Percentiles rank a stretch among this genome's conserved stretches.
Conservation (phyloP, 352 stramenopile genomes). For the Globisporangium spiculum region DNA sequence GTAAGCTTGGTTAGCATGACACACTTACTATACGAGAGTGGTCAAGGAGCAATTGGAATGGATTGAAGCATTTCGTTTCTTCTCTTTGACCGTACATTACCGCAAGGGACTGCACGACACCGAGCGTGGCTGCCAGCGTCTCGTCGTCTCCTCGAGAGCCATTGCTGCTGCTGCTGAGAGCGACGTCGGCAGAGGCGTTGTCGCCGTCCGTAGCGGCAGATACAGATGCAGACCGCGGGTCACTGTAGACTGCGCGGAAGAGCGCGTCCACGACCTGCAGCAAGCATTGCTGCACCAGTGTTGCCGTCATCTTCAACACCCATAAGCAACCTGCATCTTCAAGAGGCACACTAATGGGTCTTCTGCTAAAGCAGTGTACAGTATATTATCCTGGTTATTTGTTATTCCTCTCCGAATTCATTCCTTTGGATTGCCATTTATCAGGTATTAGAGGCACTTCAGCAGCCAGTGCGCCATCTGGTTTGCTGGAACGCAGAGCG, state of each 20-base stretch:
- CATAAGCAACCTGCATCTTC: background rate
- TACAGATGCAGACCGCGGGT: background rate
- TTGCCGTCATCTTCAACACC: background rate
- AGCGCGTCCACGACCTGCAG: slow-evolving; percentile 13
- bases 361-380: background rate
- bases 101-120: slow-evolving; percentile 5
- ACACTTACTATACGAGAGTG: background rate
- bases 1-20: background rate
- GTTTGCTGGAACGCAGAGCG: background rate
- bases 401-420: background rate
- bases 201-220: too few species aligned
- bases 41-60: background rate
- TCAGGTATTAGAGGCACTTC: background rate
- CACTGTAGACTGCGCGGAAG: background rate
- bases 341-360: background rate
- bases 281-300: slow-evolving; percentile 2
- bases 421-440: background rate
- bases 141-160: background rate
- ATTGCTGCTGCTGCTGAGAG: background rate
- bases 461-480: slow-evolving; percentile 7
- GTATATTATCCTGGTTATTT: background rate
- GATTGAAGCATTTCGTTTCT: background rate
- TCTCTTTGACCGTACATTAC: slow-evolving; percentile 3
- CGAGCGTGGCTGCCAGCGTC: background rate
- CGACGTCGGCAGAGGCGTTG: background rate